Percentiles rank a stretch among this genome's conserved stretches.
phyloP scores from a whole-genome alignment of 208 protist species.

The Porcisia deanei region DNA sequence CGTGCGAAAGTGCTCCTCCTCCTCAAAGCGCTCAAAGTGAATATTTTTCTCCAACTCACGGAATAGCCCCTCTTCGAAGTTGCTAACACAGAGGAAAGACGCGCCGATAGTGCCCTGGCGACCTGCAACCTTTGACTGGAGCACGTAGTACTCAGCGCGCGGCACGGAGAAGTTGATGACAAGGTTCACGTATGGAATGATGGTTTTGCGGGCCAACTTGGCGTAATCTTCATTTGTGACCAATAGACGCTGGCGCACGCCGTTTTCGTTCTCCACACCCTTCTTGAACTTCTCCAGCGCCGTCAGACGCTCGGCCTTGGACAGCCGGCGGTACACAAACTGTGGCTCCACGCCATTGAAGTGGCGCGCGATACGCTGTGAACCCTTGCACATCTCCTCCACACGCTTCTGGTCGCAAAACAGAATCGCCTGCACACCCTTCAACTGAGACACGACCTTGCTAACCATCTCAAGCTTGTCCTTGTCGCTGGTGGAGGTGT shows the following conservation, averaged over 20 bases:
- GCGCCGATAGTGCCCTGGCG: conserved; percentile 80
- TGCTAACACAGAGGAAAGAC: conserved; percentile 79
- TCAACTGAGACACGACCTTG: conserved; percentile 84
- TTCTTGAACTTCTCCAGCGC: conserved; percentile 88
- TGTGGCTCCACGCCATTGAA: conserved; percentile 81
- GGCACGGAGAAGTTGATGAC: conserved; percentile 88
- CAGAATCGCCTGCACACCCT: conserved; percentile 87
- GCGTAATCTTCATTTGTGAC: conserved; percentile 92
- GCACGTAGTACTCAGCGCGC: conserved; percentile 77
- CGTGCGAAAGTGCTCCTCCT: conserved; percentile 66
- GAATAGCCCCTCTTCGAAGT: conserved; percentile 50
- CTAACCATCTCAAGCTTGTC: conserved; percentile 82
- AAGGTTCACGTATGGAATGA: conserved; percentile 92
- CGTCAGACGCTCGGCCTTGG: conserved; percentile 75
- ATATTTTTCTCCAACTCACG: conserved; percentile 64
- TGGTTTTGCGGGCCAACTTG: conserved; percentile 83
- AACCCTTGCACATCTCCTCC: conserved; percentile 68
- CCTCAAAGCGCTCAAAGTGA: conserved; percentile 57
- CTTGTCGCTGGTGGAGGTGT: conserved; percentile 61
- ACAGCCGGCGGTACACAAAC: conserved; percentile 77
- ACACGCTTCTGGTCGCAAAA: conserved; percentile 89
- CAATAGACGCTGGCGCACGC: conserved; percentile 85
- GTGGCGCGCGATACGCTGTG: conserved; percentile 58
- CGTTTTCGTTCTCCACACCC: conserved; percentile 74
- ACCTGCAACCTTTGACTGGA: conserved; percentile 82